Evolutionary conservation across 1,284 basidiomycete genomes (phyloP).

Genomic region (Rhodotorula sp.): DNA sequence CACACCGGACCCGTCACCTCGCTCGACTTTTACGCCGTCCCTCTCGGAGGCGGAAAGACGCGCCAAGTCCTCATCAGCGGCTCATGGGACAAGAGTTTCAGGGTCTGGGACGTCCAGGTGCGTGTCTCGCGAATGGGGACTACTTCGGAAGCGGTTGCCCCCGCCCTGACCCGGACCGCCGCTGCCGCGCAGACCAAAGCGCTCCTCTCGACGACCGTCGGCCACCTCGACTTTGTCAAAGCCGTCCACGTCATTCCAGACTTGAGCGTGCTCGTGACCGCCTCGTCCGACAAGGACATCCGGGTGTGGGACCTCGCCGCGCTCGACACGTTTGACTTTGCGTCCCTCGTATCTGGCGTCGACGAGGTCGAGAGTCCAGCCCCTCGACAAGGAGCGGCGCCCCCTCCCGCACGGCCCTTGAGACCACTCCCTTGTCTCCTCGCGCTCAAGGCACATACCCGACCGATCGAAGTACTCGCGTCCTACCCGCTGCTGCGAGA

Average conservation of each 20-base stretch:
- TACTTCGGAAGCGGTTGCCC: not conserved
- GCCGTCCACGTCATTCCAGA: conserved; percentile 67
- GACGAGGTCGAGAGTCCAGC: not conserved
- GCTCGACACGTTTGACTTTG: conserved; percentile 50
- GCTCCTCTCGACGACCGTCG: conserved; percentile 64
- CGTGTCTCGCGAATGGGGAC: too few relatives aligned
- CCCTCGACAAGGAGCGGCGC: conserved; percentile 37
- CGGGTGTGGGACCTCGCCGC: conserved; percentile 70
- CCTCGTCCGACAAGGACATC: conserved; percentile 85
- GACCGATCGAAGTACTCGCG: conserved; percentile 66
- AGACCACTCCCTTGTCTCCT: conserved; percentile 59
- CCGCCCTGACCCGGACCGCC: not conserved
- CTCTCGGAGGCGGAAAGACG: conserved; percentile 8
- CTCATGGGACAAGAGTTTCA: conserved; percentile 90
- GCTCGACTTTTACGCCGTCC: conserved; percentile 60
- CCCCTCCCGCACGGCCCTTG: conserved; percentile 42
- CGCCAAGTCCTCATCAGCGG: conserved; percentile 65
- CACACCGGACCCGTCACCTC: conserved; percentile 84
- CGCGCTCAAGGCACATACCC: conserved; percentile 69
- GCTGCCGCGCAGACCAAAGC: conserved; percentile 60
- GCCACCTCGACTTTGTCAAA: conserved; percentile 86
- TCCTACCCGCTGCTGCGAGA: conserved; percentile 20
- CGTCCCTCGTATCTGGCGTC: not conserved
- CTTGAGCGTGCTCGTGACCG: conserved; percentile 70
- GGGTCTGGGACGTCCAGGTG: conserved; percentile 75